Evolutionary conservation across 2,329 filamentous ascomycete genomes (phyloP), one percentile per base, ranked within the genome.

Genomic region (Fusarium sp.): DNA sequence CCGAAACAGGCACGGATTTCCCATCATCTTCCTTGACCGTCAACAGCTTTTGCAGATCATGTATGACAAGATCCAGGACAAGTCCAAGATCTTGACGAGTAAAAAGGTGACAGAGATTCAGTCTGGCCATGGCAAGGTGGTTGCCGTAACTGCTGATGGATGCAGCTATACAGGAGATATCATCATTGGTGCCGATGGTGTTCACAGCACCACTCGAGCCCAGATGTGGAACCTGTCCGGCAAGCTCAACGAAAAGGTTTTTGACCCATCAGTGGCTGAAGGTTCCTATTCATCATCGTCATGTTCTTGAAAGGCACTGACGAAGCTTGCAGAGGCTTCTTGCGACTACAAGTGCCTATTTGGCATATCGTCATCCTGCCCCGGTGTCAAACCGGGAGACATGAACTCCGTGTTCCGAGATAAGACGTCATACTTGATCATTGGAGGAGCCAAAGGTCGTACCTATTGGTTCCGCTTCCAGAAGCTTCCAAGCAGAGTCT

Each of bases 391-490:
- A 5, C 12, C 44, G 10, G 52, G 52, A 6, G 52, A 55, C 10
- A 8, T 55, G 36, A 32, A 39, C 4, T 55, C 44, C 20, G 52
- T 55, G 3, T 55, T 55, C 19, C 23, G 54, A 34, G 17, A 36
- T 10, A 8, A 36, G 19, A 28, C 54, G 11, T 55, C 52, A 1
- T 56, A 56, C 10, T 39, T 56, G 4, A 48, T 56, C 2, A 36
- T 24, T 14, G 54, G 38, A 11, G 54, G 38, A 11, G 38, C 48
- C 7, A 17, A 36, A 15, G 39, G 49, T 2, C 39, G 54, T 36
- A 30, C 38, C 4, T 56, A 56, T 9, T 56, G 54, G 54, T 56
- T 56, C 30, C 48, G 48, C 1, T 56, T 56, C 14, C 38, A 56
- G 12, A 34, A 53, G 21, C 48, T 56, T 2, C 23, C 32, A 11